A percentile compares a stretch with the other conserved stretches of the same genome.
Conservation (phyloP, 1,139 yeast genomes). For the Pichia sp. region DNA sequence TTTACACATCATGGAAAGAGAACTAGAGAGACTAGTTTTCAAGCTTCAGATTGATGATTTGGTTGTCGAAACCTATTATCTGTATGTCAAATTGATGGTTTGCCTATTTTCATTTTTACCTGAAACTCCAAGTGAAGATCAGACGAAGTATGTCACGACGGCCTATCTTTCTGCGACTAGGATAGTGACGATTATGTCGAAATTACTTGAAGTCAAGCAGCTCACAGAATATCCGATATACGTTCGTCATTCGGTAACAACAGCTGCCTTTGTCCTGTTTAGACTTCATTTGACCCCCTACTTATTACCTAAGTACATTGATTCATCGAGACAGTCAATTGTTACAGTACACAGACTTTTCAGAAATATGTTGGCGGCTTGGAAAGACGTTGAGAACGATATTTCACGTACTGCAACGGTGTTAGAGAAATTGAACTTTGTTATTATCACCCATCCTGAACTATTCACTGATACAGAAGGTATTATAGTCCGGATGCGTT, state of each 20-base stretch:
- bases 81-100: conserved; percentile 74
- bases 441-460: conserved; percentile 82
- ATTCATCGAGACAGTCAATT: conserved; percentile 86
- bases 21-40: conserved; percentile 64
- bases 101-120: conserved; percentile 91
- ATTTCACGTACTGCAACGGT: conserved; percentile 89
- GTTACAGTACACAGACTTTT: conserved; percentile 87
- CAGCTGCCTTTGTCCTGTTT: conserved; percentile 75
- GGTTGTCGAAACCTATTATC: conserved; percentile 72
- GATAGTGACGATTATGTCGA: conserved; percentile 72
- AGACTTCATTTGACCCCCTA: conserved; percentile 78
- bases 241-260: conserved; percentile 78
- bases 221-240: conserved; percentile 83
- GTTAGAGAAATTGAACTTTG: conserved; percentile 85
- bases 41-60: conserved; percentile 60
- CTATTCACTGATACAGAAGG: conserved; percentile 65
- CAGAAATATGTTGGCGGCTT: conserved; percentile 82
- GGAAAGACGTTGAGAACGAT: conserved; percentile 90
- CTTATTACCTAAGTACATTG: conserved; percentile 70
- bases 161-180: conserved; percentile 82
- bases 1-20: conserved; percentile 69
- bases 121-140: conserved; percentile 85
- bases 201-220: conserved; percentile 60
- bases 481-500: conserved; percentile 81
- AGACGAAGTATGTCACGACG: conserved; percentile 74